phyloP scores from a whole-genome alignment of 2,329 filamentous ascomycete genomes.

The Aspergillus sp. region DNA sequence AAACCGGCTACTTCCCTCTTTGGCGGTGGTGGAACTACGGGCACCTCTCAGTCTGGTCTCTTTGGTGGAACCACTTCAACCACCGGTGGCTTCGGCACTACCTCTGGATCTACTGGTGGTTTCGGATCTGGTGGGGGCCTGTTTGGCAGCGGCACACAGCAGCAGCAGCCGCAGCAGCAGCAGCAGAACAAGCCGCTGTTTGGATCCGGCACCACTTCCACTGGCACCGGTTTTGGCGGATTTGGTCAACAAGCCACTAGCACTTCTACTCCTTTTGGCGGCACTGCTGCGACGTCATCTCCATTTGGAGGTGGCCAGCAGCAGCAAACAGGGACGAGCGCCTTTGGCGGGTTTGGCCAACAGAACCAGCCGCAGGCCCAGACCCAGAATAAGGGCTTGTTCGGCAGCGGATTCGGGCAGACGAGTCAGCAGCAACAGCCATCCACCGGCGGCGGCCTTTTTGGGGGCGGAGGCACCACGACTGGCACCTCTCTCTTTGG shows the following conservation, averaged over 20 bases:
- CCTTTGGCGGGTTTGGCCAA: conserved; percentile 45
- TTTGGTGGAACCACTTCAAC: conserved; percentile 38
- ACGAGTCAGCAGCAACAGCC: conserved; percentile 43
- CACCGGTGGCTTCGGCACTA: conserved; percentile 27
- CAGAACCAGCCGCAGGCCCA: conserved; percentile 33
- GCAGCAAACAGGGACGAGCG: conserved; percentile 32
- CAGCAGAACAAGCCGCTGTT: conserved; percentile 38
- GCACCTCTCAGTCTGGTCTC: conserved; percentile 33
- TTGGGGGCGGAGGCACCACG: conserved; percentile 25
- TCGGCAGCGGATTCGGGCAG: conserved; percentile 39
- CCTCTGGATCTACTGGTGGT: conserved; percentile 23
- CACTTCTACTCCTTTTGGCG: conserved; percentile 40
- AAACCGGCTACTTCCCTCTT: conserved; percentile 43
- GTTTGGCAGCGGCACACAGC: conserved; percentile 41
- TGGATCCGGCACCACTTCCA: conserved; percentile 26
- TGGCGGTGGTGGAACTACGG: conserved; percentile 26
- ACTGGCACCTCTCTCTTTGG: conserved; percentile 36
- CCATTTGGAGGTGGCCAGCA: conserved; percentile 43
- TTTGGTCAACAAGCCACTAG: conserved; percentile 40
- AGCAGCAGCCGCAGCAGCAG: conserved; percentile 29
- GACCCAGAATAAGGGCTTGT: conserved; percentile 37
- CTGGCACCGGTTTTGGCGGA: conserved; percentile 34
- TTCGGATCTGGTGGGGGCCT: conserved; percentile 37
- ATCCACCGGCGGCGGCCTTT: conserved; percentile 43
- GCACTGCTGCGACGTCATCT: conserved; percentile 34